A percentile compares a stretch with the other conserved stretches of the same genome.
Conservation (phyloP, 2,329 filamentous ascomycete species). For the Ceratocystis ficicola region DNA sequence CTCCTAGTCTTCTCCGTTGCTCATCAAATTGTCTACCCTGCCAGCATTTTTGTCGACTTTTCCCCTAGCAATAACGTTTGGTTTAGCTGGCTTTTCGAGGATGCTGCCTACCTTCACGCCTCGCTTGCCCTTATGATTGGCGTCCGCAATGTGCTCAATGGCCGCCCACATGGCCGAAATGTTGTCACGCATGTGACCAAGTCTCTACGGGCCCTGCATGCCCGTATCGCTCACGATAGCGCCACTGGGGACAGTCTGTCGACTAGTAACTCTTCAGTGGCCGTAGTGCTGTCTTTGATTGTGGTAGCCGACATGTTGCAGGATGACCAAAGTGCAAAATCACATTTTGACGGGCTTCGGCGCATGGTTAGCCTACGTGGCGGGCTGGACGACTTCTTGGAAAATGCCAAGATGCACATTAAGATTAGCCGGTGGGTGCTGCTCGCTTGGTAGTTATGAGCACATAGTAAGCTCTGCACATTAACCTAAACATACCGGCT, state of each 20-base stretch:
- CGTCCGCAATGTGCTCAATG: constrained; percentile 21
- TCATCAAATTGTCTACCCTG: constrained; percentile 21
- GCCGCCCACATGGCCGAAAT: constrained; percentile 16
- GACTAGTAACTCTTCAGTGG: constrained; percentile 17
- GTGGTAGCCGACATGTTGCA: constrained; percentile 21
- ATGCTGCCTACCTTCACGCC: constrained; percentile 19
- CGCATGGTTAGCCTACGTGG: constrained; percentile 21
- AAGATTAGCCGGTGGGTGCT: constrained; percentile 18
- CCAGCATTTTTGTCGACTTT: constrained; percentile 21
- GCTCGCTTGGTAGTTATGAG: background rate
- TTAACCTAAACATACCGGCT: background rate
- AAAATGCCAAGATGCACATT: constrained; percentile 22
- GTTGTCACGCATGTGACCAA: constrained; percentile 17
- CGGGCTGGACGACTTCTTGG: constrained; percentile 19
- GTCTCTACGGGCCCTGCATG: constrained; percentile 20
- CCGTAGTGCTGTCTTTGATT: constrained; percentile 20
- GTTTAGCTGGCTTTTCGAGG: constrained; percentile 20
- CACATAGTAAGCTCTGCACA: background rate
- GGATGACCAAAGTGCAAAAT: constrained; percentile 19
- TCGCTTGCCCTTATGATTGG: constrained; percentile 21
- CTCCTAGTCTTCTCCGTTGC: constrained; percentile 19
- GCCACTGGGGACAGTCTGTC: constrained; percentile 9
- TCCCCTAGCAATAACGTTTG: constrained; percentile 18
- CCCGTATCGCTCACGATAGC: constrained; percentile 10
- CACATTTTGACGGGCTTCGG: constrained; percentile 20